Percentiles rank a stretch among this genome's conserved stretches.
Evolutionary conservation across 2,329 filamentous ascomycete species (phyloP).

Genomic region (Penicillium brasilianum): DNA sequence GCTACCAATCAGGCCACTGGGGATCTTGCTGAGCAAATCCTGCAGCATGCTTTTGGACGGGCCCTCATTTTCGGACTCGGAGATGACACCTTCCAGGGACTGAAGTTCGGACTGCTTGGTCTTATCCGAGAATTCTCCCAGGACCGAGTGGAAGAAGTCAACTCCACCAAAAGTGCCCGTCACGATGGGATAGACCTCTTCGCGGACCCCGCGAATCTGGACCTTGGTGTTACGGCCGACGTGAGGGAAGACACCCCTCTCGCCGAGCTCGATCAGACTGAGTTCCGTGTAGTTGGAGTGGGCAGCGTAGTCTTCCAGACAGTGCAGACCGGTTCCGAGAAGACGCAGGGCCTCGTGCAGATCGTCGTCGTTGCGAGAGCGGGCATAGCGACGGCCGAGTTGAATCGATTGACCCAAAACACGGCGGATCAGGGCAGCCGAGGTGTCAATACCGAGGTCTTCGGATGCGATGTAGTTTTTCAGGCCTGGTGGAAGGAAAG

Average conservation of each 20-base stretch:
- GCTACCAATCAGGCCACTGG: slow-evolving; percentile 76
- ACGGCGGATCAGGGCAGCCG: slow-evolving; percentile 74
- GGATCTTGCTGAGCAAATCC: slow-evolving; percentile 80
- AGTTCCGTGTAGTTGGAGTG: slow-evolving; percentile 94
- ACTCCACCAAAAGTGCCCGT: slow-evolving; percentile 95
- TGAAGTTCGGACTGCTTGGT: slow-evolving; percentile 88
- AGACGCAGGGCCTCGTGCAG: slow-evolving; percentile 85
- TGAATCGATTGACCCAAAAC: slow-evolving; percentile 77
- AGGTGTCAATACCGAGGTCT: slow-evolving; percentile 76
- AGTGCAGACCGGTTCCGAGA: slow-evolving; percentile 86
- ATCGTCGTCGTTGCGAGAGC: slow-evolving; percentile 71
- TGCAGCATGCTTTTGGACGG: slow-evolving; percentile 76
- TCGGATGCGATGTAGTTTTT: slow-evolving; percentile 98
- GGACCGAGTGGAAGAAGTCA: slow-evolving; percentile 90
- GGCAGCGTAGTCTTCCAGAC: slow-evolving; percentile 88
- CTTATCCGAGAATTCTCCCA: slow-evolving; percentile 81
- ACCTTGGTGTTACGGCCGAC: slow-evolving; percentile 77
- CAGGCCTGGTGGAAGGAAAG: slow-evolving; percentile 54
- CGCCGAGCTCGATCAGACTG: slow-evolving; percentile 83
- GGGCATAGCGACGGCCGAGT: slow-evolving; percentile 75
- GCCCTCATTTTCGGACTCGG: slow-evolving; percentile 63
- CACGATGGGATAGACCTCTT: slow-evolving; percentile 76
- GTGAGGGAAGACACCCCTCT: slow-evolving; percentile 81
- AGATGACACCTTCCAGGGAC: slow-evolving; percentile 81
- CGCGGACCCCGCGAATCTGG: slow-evolving; percentile 67